Percentiles rank a stretch among this genome's conserved stretches.
These are phyloP conservation scores for Paramyrothecium sp. DNA, from an alignment of 2,329 filamentous ascomycete genomes.

Conservation along the genomic window DNA sequence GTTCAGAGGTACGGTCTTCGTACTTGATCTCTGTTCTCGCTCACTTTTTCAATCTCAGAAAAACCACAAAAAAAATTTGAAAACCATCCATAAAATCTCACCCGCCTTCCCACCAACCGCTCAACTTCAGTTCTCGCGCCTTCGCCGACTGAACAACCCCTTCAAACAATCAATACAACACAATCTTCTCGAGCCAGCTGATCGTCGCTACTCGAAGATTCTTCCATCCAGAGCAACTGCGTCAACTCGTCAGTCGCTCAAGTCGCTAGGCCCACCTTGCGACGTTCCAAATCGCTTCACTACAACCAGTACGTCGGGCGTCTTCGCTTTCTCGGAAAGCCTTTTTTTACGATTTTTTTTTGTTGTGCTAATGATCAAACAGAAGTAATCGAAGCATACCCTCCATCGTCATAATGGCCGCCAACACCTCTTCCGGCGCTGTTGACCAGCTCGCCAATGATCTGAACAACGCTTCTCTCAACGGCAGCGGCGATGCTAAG, in stretches of 20 bases:
- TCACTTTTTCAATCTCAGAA: constrained; percentile 50
- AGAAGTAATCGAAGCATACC: neutral
- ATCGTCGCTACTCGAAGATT: constrained; percentile 19
- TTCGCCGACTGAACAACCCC: constrained; percentile 4
- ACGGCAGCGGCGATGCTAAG: constrained; percentile 65
- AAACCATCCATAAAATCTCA: constrained; percentile 60
- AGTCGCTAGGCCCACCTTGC: constrained; percentile 12
- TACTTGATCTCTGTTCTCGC: constrained; percentile 60
- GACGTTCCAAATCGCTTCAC: too few species aligned
- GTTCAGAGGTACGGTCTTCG: constrained; percentile 58
- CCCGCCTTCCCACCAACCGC: constrained; percentile 27
- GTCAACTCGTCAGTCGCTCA: constrained; percentile 24
- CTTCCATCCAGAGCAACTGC: constrained; percentile 12
- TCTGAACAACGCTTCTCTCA: constrained; percentile 69
- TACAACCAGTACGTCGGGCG: too few species aligned
- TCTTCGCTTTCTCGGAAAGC: neutral
- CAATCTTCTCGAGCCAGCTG: constrained; percentile 18
- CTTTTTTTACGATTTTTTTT: constrained; percentile 10
- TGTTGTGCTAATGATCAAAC: constrained; percentile 1
- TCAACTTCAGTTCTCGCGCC: constrained; percentile 10
- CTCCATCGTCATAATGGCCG: constrained; percentile 53
- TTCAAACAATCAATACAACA: constrained; percentile 6
- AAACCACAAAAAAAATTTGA: constrained; percentile 59
- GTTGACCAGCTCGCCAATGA: constrained; percentile 81
- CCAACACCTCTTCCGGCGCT: constrained; percentile 56